Evolutionary conservation across 768 basidiomycete species (phyloP).

Genomic region (Gloeophyllum trabeum): DNA sequence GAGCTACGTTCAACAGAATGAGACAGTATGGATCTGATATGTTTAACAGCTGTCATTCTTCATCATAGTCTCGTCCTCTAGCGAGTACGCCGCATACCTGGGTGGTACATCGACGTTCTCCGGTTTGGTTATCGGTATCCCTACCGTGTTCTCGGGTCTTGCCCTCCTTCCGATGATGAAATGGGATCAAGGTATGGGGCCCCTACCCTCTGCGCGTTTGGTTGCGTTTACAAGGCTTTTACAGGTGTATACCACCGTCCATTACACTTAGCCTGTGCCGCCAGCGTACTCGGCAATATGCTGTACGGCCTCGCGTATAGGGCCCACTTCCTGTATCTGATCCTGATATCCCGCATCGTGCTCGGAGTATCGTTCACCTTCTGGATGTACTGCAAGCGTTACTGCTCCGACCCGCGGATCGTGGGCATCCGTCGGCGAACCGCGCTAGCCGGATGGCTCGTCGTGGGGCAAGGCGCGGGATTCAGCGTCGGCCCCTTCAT

Average conservation of each 20-base stretch:
- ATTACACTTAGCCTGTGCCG: slow-evolving; percentile 40
- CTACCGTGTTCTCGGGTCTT: slow-evolving; percentile 48
- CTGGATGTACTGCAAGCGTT: slow-evolving; percentile 61
- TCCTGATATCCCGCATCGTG: slow-evolving; percentile 60
- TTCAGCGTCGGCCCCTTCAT: slow-evolving; percentile 54
- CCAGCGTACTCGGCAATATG: slow-evolving; percentile 43
- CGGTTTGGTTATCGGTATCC: slow-evolving; percentile 59
- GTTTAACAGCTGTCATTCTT: slow-evolving; percentile 55
- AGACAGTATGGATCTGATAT: neutral
- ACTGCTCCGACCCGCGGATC: slow-evolving; percentile 58
- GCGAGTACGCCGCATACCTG: slow-evolving; percentile 46
- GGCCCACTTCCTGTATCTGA: slow-evolving; percentile 51
- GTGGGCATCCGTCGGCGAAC: slow-evolving; percentile 55
- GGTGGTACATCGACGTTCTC: slow-evolving; percentile 65
- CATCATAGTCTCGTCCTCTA: slow-evolving; percentile 57
- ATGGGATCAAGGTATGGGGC: slow-evolving; percentile 38
- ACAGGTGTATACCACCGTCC: slow-evolving; percentile 45
- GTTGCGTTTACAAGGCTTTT: neutral
- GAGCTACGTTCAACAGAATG: slow-evolving; percentile 1
- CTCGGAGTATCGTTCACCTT: slow-evolving; percentile 47
- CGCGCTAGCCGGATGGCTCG: slow-evolving; percentile 49
- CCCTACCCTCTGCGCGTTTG: neutral
- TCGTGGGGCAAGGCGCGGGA: slow-evolving; percentile 50
- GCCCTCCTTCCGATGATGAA: slow-evolving; percentile 42
- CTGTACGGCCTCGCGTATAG: slow-evolving; percentile 52